These are phyloP conservation scores for Neonectria faginata DNA, from an alignment of 2,329 filamentous ascomycete genomes.

Conservation along the genomic window DNA sequence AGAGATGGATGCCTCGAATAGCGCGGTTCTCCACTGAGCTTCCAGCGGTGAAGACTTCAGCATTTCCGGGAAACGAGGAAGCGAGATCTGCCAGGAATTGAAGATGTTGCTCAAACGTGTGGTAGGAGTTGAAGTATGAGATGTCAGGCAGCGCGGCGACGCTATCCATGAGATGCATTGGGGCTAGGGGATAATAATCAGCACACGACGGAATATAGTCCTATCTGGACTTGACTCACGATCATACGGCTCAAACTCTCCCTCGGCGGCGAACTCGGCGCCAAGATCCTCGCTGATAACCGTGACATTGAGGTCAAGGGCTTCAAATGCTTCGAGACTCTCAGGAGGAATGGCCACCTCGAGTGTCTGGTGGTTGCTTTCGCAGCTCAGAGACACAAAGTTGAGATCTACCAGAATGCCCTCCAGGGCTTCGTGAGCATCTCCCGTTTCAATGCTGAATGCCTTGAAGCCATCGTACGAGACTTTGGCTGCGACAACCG, in stretches of 20 bases:
- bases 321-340: constrained; percentile 36
- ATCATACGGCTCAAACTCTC: constrained; percentile 31
- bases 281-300: constrained; percentile 43
- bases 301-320: constrained; percentile 39
- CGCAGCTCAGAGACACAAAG: constrained; percentile 43
- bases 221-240: not conserved
- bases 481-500: constrained; percentile 34
- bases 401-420: constrained; percentile 33
- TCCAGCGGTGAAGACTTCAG: constrained; percentile 63
- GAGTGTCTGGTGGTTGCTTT: constrained; percentile 36
- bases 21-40: constrained; percentile 58
- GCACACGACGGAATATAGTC: fast-evolving
- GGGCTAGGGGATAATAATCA: constrained; percentile 2
- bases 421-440: constrained; percentile 31
- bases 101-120: constrained; percentile 63
- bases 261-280: constrained; percentile 41
- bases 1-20: constrained; percentile 72
- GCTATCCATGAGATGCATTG: not conserved
- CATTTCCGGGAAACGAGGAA: constrained; percentile 55
- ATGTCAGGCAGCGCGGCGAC: constrained; percentile 23
- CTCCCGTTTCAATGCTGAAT: constrained; percentile 39
- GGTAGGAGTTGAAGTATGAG: constrained; percentile 65
- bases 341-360: constrained; percentile 45
- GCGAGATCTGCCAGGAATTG: constrained; percentile 60
- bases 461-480: constrained; percentile 46